A percentile compares a stretch with the other conserved stretches of the same genome.
Evolutionary conservation across 2,329 filamentous ascomycete genomes (phyloP).

Genomic region (Diaporthe eres): DNA sequence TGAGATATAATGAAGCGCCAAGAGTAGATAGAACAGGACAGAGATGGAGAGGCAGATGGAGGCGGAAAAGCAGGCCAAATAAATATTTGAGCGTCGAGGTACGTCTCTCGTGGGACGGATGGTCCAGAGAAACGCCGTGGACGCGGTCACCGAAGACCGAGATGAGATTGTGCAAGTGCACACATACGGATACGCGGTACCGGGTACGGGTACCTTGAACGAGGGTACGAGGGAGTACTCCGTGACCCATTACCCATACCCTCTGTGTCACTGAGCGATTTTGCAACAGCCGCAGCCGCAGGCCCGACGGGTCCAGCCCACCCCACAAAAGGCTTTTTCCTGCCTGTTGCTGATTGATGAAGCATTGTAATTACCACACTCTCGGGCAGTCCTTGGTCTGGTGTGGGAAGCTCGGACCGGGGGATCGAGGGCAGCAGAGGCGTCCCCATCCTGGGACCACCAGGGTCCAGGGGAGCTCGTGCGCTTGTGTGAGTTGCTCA

Average conservation of each 20-base stretch:
- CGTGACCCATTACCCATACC: not conserved
- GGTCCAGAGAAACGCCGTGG: not conserved
- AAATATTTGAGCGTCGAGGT: slow-evolving; percentile 30
- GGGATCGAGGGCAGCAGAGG: not conserved
- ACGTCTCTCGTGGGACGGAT: slow-evolving; percentile 32
- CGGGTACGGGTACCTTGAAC: slow-evolving; percentile 6
- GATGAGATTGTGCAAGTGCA: slow-evolving; percentile 30
- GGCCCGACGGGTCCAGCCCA: slow-evolving; percentile 25
- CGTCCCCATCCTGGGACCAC: slow-evolving; percentile 11
- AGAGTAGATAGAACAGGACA: not conserved
- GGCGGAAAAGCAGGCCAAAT: slow-evolving; percentile 28
- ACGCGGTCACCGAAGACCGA: slow-evolving; percentile 36
- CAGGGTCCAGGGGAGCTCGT: slow-evolving; percentile 32
- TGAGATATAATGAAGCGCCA: not conserved
- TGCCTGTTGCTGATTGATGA: slow-evolving; percentile 17
- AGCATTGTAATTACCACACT: slow-evolving; percentile 32
- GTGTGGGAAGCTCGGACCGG: slow-evolving; percentile 11
- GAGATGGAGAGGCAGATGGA: too few relatives aligned
- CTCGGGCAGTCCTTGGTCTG: slow-evolving; percentile 25
- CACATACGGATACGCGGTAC: slow-evolving; percentile 12
- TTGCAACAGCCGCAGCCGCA: slow-evolving; percentile 31
- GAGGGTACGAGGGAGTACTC: not conserved
- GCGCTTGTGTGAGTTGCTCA: not conserved
- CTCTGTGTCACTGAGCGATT: slow-evolving; percentile 36
- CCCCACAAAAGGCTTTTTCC: slow-evolving; percentile 13